Conservation (phyloP, 2,329 filamentous ascomycete species). For the Neophaeococcomyces mojaviensis region DNA sequence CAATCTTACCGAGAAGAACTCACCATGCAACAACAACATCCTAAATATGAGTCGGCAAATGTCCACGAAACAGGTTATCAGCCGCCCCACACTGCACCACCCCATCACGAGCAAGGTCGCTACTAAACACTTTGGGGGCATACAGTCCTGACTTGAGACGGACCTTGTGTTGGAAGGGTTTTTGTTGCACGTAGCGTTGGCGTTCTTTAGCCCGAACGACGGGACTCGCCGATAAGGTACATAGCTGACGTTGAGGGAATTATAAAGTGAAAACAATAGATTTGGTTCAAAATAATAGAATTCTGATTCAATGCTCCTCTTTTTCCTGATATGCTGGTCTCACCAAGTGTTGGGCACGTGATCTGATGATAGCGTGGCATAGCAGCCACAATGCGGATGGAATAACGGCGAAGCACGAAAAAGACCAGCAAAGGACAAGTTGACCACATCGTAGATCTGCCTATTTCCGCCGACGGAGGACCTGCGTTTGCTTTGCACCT, state of each 20-base stretch:
- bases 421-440: constrained; percentile 1
- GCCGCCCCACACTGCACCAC: neutral
- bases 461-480: neutral
- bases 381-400: constrained; percentile 6
- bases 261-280: too few species aligned
- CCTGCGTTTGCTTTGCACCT: neutral
- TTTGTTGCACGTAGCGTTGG: neutral
- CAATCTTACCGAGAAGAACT: neutral
- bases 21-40: neutral
- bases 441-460: neutral
- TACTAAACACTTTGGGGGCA: neutral
- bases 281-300: too few species aligned
- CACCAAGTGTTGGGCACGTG: constrained; percentile 1
- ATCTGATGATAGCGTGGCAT: neutral
- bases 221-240: too few species aligned
- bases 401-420: constrained; percentile 3
- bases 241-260: too few species aligned
- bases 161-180: too few species aligned
- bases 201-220: neutral
- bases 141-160: too few species aligned
- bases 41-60: neutral
- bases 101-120: neutral
- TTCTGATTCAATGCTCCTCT: too few species aligned
- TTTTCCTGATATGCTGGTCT: neutral
- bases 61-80: neutral